Percentiles rank a stretch among this genome's conserved stretches.
Conservation (phyloP, 305 asterid species). For the Solanum hybrid region DNA sequence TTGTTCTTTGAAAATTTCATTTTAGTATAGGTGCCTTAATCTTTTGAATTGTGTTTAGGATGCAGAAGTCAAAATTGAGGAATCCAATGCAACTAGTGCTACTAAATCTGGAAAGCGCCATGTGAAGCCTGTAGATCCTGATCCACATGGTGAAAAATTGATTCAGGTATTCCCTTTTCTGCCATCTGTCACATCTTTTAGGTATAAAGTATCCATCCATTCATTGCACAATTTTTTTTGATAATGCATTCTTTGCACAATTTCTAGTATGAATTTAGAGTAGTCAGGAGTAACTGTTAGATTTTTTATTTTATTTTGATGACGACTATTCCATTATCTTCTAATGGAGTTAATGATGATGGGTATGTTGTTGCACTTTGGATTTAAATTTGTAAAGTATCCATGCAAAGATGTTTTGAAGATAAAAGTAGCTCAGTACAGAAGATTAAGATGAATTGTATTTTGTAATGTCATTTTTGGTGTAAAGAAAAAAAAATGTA, state of each 20-base stretch:
- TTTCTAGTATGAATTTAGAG: neutral
- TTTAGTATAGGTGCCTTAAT: neutral
- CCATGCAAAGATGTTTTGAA: neutral
- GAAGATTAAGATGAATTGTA: neutral
- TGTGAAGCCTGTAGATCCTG: slow-evolving; percentile 76
- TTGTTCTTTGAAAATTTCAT: slow-evolving; percentile 8
- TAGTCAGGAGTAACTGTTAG: neutral
- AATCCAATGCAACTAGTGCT: slow-evolving; percentile 47
- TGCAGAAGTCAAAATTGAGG: slow-evolving; percentile 68
- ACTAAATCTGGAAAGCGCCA: slow-evolving; percentile 80
- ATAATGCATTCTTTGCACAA: neutral
- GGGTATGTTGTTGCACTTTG: neutral
- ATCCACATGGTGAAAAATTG: slow-evolving; percentile 92
- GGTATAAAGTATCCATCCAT: neutral
- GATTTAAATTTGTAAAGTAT: neutral
- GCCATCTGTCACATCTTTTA: neutral
- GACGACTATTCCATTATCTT: neutral
- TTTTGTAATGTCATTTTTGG: neutral
- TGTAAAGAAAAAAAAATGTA: neutral
- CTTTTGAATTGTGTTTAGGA: slow-evolving; percentile 46
- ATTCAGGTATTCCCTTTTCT: slow-evolving; percentile 49
- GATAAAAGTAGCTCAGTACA: neutral
- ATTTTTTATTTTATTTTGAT: neutral
- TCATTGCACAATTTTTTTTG: neutral
- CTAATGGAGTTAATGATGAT: neutral